Percentiles rank a stretch among this genome's conserved stretches.
Conservation (phyloP, 2,329 filamentous ascomycete species). For the Aspergillus brasiliensis region DNA sequence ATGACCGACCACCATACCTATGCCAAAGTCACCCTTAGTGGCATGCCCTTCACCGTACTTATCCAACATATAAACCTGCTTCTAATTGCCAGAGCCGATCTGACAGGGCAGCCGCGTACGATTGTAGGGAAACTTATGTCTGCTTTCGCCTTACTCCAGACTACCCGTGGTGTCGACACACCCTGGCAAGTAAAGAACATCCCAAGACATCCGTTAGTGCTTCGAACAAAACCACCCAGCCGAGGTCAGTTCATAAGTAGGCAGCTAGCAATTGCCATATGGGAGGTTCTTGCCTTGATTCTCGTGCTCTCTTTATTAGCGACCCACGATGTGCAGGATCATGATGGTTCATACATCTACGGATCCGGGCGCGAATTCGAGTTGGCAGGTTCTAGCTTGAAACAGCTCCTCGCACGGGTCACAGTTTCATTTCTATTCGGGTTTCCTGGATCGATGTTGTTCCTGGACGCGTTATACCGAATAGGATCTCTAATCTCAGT, state of each 20-base stretch:
- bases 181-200: conserved; percentile 25
- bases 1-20: not conserved
- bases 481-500: conserved; percentile 24
- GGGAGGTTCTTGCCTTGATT: conserved; percentile 26
- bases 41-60: not conserved
- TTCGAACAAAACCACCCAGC: conserved; percentile 6
- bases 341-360: not conserved
- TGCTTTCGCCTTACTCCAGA: conserved; percentile 8
- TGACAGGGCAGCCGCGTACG: not conserved
- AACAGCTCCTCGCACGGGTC: conserved; percentile 17
- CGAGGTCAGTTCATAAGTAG: conserved; percentile 21
- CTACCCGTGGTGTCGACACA: conserved; percentile 24
- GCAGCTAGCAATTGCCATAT: conserved; percentile 22
- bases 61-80: conserved; percentile 2
- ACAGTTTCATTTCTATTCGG: conserved; percentile 16
- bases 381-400: conserved; percentile 6
- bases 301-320: not conserved
- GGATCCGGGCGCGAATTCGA: conserved; percentile 3
- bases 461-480: conserved; percentile 26
- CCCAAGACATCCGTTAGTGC: conserved; percentile 1
- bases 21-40: not conserved
- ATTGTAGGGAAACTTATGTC: not conserved
- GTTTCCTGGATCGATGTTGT: conserved; percentile 17
- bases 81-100: not conserved
- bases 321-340: not conserved